Conservation (phyloP, 495 filamentous ascomycete species). For the Neurospora tetraspora region DNA sequence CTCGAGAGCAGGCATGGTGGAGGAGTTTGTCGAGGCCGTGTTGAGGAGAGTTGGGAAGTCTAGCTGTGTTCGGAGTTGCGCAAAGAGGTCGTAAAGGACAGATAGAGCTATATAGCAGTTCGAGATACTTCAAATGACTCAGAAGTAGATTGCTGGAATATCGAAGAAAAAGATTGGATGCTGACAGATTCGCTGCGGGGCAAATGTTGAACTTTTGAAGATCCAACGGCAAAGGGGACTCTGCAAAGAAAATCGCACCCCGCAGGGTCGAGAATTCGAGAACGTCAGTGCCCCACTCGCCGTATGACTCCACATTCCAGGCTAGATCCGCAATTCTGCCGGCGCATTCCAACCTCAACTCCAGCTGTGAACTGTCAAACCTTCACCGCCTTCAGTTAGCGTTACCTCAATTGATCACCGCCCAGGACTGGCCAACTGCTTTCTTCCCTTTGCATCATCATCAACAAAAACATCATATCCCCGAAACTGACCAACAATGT, state of each 20-base stretch:
- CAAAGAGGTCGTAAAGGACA: neutral
- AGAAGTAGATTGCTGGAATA: neutral
- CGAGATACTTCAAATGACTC: neutral
- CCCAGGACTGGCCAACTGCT: neutral
- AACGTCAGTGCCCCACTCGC: neutral
- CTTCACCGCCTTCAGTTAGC: neutral
- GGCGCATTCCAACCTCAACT: neutral
- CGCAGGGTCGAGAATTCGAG: neutral
- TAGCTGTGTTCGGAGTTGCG: neutral
- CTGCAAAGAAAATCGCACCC: neutral
- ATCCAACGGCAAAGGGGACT: neutral
- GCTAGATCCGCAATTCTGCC: neutral
- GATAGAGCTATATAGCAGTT: neutral
- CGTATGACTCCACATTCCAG: neutral
- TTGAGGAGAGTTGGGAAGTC: neutral
- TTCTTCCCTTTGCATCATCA: neutral
- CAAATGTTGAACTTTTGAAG: neutral
- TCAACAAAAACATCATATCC: neutral
- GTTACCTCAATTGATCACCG: neutral
- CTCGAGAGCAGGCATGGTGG: slow-evolving; percentile 20
- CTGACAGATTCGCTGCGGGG: neutral
- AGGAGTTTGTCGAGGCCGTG: neutral
- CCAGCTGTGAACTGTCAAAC: neutral
- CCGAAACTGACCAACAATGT: slow-evolving; percentile 47
- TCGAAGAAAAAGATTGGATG: neutral